Evolutionary conservation across 2,329 filamentous ascomycete genomes (phyloP), one percentile per base, ranked within the genome.

Genomic region (Arthrobotrys musiformis): DNA sequence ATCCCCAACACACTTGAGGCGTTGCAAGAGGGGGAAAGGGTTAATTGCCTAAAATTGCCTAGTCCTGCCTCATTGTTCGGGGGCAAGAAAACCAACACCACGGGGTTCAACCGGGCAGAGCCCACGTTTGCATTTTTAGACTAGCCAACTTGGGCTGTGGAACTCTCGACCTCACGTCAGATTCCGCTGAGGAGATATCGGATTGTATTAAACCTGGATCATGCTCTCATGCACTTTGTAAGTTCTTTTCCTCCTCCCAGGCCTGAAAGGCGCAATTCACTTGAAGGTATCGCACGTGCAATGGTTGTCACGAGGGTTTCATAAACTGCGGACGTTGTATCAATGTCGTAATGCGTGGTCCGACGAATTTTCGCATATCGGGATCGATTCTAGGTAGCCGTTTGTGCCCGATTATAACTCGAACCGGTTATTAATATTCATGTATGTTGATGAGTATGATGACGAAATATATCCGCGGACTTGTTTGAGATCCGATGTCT

Each of bases 101-200:
- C 28, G 9, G 42, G 56, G 22, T 11, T 5, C 22, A 37, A 69
- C 42, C 54, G 35, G 24, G 40, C 42, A 58, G 28, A 35, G 26
- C 48, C 58, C 68, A 70, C 24, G 61, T 61, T 64, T 24, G 70
- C 63, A 68, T 62, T 40, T 58, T 62, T 46, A 42, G 15, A 30
- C 70, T 62, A 74, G 52, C 70, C 44, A 28, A 17, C 40, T 67
- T 68, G 15, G 70, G 70, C 58, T 9, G 37, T 60, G 13, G 52
- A 40, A 30, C 50, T 62, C 54, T 33, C 52, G 46, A 75, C 70
- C 70, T 75, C 70, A 75, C 70, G 70, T 75, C 62, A 75, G 70
- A 66, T 73, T 67, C 26, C n/a, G 17, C 28, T 17, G 26, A n/a
- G 26, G 13, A 19, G 24, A 72, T n/a, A 63, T 72, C 44, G 68